phyloP scores from a whole-genome alignment of 139 green algal species.

The Chlorella sp. region DNA sequence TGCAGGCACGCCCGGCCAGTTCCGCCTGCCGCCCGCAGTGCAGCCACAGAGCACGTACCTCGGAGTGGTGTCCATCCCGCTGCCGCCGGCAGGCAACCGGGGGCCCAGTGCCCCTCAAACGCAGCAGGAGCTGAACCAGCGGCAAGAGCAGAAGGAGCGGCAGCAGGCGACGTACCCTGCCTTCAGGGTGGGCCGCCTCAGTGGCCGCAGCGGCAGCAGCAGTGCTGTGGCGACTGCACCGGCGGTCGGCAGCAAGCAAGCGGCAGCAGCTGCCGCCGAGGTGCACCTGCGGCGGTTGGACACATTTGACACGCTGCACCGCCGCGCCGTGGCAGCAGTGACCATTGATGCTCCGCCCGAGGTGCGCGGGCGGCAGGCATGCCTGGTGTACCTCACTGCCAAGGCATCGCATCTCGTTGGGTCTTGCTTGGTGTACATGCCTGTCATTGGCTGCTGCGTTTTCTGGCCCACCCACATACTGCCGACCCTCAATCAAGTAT shows the following conservation, averaged over 20 bases:
- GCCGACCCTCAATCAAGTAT: too few species aligned
- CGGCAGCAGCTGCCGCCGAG: conserved; percentile 25
- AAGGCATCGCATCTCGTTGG: too few species aligned
- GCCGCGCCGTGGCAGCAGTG: conserved; percentile 56
- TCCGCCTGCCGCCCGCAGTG: background rate
- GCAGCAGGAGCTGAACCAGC: conserved; percentile 39
- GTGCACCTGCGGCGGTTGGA: conserved; percentile 67
- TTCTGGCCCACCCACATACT: too few species aligned
- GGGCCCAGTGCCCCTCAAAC: background rate
- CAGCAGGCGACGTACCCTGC: conserved; percentile 40
- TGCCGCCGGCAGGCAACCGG: conserved; percentile 44
- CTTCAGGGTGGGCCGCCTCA: conserved; percentile 16
- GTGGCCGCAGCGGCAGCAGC: background rate
- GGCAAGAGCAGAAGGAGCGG: conserved; percentile 38
- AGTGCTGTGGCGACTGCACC: background rate
- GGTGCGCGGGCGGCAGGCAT: too few species aligned
- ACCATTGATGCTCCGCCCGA: conserved; percentile 46
- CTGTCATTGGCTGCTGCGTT: too few species aligned
- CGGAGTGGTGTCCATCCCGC: conserved; percentile 46
- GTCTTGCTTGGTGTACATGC: too few species aligned
- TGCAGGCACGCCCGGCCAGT: background rate
- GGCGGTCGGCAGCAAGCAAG: background rate
- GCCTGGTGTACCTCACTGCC: too few species aligned
- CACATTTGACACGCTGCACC: conserved; percentile 50
- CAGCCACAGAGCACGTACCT: conserved; percentile 42